A percentile compares a stretch with the other conserved stretches of the same genome.
Evolutionary conservation across 2,329 filamentous ascomycete species (phyloP).

Genomic region (Verticillium albo-atrum): DNA sequence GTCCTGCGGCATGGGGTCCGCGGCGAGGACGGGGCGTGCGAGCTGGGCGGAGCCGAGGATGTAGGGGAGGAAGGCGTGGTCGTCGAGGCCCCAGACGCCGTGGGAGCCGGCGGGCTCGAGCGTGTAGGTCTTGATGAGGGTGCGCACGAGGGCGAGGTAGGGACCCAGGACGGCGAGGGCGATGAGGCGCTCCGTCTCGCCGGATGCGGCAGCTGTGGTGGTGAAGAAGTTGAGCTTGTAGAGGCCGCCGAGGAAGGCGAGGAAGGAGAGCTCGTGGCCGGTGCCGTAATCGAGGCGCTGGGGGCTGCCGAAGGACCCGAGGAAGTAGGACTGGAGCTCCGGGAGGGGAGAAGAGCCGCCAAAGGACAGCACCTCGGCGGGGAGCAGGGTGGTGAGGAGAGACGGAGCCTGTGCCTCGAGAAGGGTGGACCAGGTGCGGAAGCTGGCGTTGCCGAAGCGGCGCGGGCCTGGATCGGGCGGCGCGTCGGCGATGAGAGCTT

Average conservation of each 20-base stretch:
- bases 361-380: slow-evolving; percentile 12
- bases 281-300: slow-evolving; percentile 94
- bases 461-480: slow-evolving; percentile 83
- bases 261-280: slow-evolving; percentile 90
- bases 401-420: slow-evolving; percentile 56
- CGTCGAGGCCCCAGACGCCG: slow-evolving; percentile 97
- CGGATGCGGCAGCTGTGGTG: slow-evolving; percentile 14
- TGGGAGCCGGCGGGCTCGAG: slow-evolving; percentile 94
- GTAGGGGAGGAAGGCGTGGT: slow-evolving; percentile 91
- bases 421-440: slow-evolving; percentile 75
- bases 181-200: slow-evolving; percentile 69
- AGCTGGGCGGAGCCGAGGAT: slow-evolving; percentile 93
- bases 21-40: slow-evolving; percentile 64
- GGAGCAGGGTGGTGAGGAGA: slow-evolving; percentile 38
- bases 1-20: slow-evolving; percentile 66
- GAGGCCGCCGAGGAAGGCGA: slow-evolving; percentile 83
- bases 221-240: slow-evolving; percentile 85
- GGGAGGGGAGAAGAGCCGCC: slow-evolving; percentile 12
- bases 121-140: slow-evolving; percentile 83
- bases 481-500: slow-evolving; percentile 66
- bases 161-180: slow-evolving; percentile 80
- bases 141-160: slow-evolving; percentile 77
- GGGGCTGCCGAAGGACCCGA: slow-evolving; percentile 82
- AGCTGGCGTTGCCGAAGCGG: slow-evolving; percentile 89
- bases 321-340: slow-evolving; percentile 57